phyloP scores from a whole-genome alignment of 768 basidiomycete species.

The Porpolomopsis calyptriformis region DNA sequence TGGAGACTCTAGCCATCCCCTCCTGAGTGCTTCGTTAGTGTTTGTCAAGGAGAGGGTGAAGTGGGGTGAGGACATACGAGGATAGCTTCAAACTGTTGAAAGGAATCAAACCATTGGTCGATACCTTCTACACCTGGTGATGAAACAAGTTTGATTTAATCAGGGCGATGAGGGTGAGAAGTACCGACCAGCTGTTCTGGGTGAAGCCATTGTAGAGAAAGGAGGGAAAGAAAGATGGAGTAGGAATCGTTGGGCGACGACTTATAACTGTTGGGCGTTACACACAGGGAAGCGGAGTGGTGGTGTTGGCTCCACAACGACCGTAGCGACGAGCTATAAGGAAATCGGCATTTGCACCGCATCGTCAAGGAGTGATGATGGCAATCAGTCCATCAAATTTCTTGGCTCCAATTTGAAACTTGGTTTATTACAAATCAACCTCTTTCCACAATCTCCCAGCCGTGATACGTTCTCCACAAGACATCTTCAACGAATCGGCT shows the following conservation, averaged over 20 bases:
- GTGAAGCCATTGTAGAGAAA: not conserved
- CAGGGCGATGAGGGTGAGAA: not conserved
- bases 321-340: not conserved
- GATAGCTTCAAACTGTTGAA: constrained; percentile 90
- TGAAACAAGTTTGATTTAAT: constrained; percentile 1
- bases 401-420: not conserved
- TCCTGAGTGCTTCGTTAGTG: constrained; percentile 33
- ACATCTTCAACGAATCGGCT: constrained; percentile 59
- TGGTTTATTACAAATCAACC: constrained; percentile 26
- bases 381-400: not conserved
- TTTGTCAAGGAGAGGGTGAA: constrained; percentile 8
- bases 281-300: not conserved
- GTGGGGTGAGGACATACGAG: constrained; percentile 33
- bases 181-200: not conserved
- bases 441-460: constrained; percentile 37
- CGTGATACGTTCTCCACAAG: constrained; percentile 52
- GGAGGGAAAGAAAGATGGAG: not conserved
- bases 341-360: not conserved
- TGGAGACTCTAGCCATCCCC: constrained; percentile 97
- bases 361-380: not conserved
- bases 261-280: not conserved
- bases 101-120: constrained; percentile 98
- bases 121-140: constrained; percentile 68
- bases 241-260: not conserved
- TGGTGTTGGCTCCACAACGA: not conserved